Base-by-base conservation (phyloP, 2,329 filamentous ascomycete genomes). In the Xylaria hypoxylon region DNA sequence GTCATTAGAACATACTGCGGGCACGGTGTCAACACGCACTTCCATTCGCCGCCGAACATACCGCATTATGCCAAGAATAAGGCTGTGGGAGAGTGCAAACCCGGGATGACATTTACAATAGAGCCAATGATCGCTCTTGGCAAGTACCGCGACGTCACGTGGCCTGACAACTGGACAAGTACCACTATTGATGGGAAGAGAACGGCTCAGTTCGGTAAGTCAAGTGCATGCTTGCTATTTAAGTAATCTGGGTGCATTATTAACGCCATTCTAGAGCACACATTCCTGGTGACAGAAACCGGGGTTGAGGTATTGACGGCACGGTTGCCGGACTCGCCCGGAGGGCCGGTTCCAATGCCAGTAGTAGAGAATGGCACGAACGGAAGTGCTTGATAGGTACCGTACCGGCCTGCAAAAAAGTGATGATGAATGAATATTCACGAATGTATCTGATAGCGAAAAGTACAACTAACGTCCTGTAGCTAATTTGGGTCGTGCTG, bases 21-120 rank as follows among this genome's bases (percentile, higher is more conserved):
- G 26, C 96, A 99, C 78, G 96, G 95, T 70, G 92, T 98, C 81
- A 97, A 97, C 81, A 91, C 89, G 70, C 85, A 97, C 48, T 99
- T 99, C 86, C 96, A 99, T 81, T 92, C 90, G 78, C 89, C 94
- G 31, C 96, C 96, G 1, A 98, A 96, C 77, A 90, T 99, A 59
- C 96, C 96, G 5, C 96, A 99, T 80, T 99, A 99, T 77, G 95
- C 91, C 64, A 98, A 97, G 86, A 99, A 98, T 82, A 99, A 98
- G 87, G 93, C 95, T 0, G 92, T 97, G 1, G 96, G 96, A 55
- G 89, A 92, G 73, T 96, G 94, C 67, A 97, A 97, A 83, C 90
- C 93, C 0, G 96, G 96, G 60, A 97, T 98, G 94, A 97, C 94
- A 70, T 99, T 99, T 76, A 99, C 96, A 0, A 99, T 99, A 68